A percentile compares a stretch with the other conserved stretches of the same genome.
Conservation (phyloP, 768 basidiomycete species). For the Lactarius trivialis region DNA sequence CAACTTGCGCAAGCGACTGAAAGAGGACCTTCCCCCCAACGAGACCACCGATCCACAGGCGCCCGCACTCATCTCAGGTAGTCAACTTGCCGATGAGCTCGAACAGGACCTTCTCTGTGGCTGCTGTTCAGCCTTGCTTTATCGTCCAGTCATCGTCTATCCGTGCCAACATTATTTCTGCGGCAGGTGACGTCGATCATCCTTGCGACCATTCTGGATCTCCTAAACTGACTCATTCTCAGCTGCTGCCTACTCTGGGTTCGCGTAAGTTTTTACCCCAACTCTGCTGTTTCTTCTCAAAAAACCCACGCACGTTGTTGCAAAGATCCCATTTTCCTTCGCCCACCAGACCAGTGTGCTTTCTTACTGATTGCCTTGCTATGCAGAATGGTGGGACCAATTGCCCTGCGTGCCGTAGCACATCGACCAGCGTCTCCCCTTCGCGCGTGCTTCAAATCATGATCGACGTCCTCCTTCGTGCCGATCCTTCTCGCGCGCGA, state of each 20-base stretch:
- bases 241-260: constrained; percentile 84
- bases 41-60: constrained; percentile 5
- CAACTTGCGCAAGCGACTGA: constrained; percentile 19
- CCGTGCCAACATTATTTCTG: constrained; percentile 92
- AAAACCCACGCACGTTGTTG: background rate
- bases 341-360: background rate
- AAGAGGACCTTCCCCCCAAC: constrained; percentile 20
- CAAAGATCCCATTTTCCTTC: constrained; percentile 22
- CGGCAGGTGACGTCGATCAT: constrained; percentile 53
- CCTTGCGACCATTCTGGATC: background rate
- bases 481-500: constrained; percentile 61
- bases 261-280: constrained; percentile 48
- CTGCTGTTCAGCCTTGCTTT: constrained; percentile 77
- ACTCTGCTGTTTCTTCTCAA: constrained; percentile 8
- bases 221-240: background rate
- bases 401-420: constrained; percentile 73
- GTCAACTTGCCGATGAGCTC: constrained; percentile 52
- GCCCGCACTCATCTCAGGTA: constrained; percentile 24
- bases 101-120: constrained; percentile 77
- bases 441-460: constrained; percentile 70
- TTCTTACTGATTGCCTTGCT: background rate
- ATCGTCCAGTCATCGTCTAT: constrained; percentile 72
- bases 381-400: constrained; percentile 75
- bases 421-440: constrained; percentile 61
- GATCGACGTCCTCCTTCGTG: constrained; percentile 64